These are phyloP conservation scores for Globisporangium spiculum DNA, from an alignment of 352 stramenopile species.

Conservation along the genomic window DNA sequence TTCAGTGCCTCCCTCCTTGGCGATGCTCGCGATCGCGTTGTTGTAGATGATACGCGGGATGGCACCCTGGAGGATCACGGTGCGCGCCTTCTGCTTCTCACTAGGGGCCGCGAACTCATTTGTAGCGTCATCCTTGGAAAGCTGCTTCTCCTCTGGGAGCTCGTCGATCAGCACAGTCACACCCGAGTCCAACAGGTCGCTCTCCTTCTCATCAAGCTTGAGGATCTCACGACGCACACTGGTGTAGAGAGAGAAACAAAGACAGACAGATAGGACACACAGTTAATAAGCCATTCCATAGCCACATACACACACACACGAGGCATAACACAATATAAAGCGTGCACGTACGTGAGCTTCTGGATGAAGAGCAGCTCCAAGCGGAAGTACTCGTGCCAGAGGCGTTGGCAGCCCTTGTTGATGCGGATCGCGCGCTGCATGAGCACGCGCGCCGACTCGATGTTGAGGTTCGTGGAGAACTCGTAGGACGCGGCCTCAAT, in stretches of 20 bases:
- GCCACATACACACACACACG: not conserved
- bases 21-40: constrained; percentile 64
- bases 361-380: constrained; percentile 90
- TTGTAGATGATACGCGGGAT: constrained; percentile 84
- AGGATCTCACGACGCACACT: constrained; percentile 76
- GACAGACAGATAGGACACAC: not conserved
- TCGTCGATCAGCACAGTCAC: constrained; percentile 57
- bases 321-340: not conserved
- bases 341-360: constrained; percentile 56
- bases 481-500: constrained; percentile 90
- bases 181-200: constrained; percentile 19
- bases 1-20: constrained; percentile 36
- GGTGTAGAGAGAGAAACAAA: not conserved
- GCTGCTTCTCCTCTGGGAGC: constrained; percentile 51
- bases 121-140: constrained; percentile 25
- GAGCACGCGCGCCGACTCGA: constrained; percentile 85
- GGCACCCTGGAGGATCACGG: constrained; percentile 71
- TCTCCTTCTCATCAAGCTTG: constrained; percentile 50
- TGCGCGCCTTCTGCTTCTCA: constrained; percentile 59
- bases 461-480: constrained; percentile 82
- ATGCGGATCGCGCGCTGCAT: constrained; percentile 93
- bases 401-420: constrained; percentile 72
- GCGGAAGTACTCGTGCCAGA: constrained; percentile 91
- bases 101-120: constrained; percentile 25
- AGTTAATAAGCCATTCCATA: not conserved